Evolutionary conservation across 768 basidiomycete genomes (phyloP), one percentile per base, ranked within the genome.

Genomic region (Cubamyces sp.): DNA sequence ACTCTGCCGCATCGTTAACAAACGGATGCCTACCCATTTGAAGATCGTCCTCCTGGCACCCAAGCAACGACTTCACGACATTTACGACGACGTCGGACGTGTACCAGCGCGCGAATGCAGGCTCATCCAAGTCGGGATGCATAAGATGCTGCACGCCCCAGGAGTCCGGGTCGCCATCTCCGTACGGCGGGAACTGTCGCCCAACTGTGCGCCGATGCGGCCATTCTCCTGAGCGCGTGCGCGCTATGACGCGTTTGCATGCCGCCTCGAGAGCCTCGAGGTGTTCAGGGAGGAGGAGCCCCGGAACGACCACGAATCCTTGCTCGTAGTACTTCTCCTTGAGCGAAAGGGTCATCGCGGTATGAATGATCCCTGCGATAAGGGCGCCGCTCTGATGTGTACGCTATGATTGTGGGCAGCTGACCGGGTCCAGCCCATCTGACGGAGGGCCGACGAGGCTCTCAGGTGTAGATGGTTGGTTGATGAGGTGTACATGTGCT

Each of bases 81-180:
- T 67, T 69, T 0, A 83, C 68, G 14, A 92, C 70, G 15, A 68
- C 73, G 1, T 79, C 75, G 6, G 83, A 84, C 14, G 87, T 86
- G 67, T 92, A 92, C 87, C 88, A 91, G 60, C 75, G 75, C 28
- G 81, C 81, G 60, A 92, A 92, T 5, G 68, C 77, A 0, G 81
- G 77, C 67, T 90, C 86, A 0, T 73, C 76, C 0, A 92, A 79
- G 34, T 80, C 84, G 1, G 90, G 91, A 68, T 92, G 90, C 91
- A 93, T 92, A 47, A 89, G 72, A 64, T 92, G 89, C 66, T 92
- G 91, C 1, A 91, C 84, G 1, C 91, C 91, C 90, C 91, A 92
- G 0, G 87, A 83, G 72, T 92, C 91, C 1, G 84, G 81, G 54
- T 83, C 73, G 42, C 67, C 77, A 34, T 81, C 73, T 54, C 81